Base-by-base conservation (phyloP, 495 filamentous ascomycete genomes). In the Aspergillus asperescens region DNA sequence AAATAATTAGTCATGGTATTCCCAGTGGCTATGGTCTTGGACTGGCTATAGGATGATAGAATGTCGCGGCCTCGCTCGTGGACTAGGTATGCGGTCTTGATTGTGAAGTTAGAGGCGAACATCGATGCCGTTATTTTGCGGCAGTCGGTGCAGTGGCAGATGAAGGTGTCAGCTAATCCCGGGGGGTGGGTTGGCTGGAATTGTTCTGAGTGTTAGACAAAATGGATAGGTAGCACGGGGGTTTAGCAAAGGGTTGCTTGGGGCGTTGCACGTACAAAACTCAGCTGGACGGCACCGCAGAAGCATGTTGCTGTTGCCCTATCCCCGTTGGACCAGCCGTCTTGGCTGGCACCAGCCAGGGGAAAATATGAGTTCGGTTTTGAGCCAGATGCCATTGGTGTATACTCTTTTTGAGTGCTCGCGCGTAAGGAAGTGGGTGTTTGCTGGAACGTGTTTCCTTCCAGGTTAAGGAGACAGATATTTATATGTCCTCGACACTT, bases 101-200 rank as follows among this genome's bases (percentile, higher is more conserved):
- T 13, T 0, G 27, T 31, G 27, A 46, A 46, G 42, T 46, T 46
- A 16, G 42, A 32, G 3, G 42, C 42, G 42, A 46, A 46, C 42
- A 46, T 46, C 1, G 42, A 46, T 8, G 42, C 42, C 3, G 42
- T 46, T 25, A 46, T 31, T 20, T 46, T 46, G 27, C 42, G 42
- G 42, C 42, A 46, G 42, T 46, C 42, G n/a, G 42, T 31, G 42
- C 42, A 46, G 42, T 46, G 42, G 42, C 42, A 46, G n/a, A 46
- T 32, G 42, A 46, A 46, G 27, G 42, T 46, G 42, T 46, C 27
- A 16, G 32, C 27, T 18, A 46, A 27, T 25, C 42, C 42, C 5
- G 42, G 42, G 27, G 1, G 5, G 4, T 20, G n/a, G 27, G 42
- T 46, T 31, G 42, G 42, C 42, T 46, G 41, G 40, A 44, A 8